Percentiles rank a stretch among this genome's conserved stretches.
These are phyloP conservation scores for Mycena amicta DNA, from an alignment of 768 basidiomycete genomes.

Conservation along the genomic window DNA sequence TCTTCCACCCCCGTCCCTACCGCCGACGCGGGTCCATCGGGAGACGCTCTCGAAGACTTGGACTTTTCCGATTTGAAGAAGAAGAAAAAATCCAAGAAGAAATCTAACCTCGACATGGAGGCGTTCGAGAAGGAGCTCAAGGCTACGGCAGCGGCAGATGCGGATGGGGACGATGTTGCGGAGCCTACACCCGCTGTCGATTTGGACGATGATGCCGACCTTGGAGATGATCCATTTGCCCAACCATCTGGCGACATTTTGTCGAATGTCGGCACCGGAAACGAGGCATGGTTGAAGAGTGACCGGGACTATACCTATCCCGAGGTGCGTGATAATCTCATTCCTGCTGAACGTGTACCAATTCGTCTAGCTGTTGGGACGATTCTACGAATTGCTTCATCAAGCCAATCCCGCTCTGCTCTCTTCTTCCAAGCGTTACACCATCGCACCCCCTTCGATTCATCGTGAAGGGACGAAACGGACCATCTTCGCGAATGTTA, in stretches of 20 bases:
- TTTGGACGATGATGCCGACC: constrained; percentile 77
- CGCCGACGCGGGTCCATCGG: constrained; percentile 40
- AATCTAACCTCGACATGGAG: constrained; percentile 85
- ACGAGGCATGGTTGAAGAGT: constrained; percentile 86
- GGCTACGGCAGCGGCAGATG: constrained; percentile 61
- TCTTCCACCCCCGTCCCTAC: constrained; percentile 61
- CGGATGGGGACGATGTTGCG: constrained; percentile 57
- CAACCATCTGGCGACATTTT: constrained; percentile 52
- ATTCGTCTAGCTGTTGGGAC: constrained; percentile 82
- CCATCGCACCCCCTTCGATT: constrained; percentile 93
- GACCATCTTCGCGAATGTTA: constrained; percentile 94
- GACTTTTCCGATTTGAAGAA: constrained; percentile 97
- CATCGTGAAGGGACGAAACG: constrained; percentile 97
- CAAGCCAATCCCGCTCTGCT: constrained; percentile 92
- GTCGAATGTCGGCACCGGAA: constrained; percentile 69
- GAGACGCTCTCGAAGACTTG: constrained; percentile 71
- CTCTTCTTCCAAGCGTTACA: constrained; percentile 88
- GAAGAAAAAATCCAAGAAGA: constrained; percentile 93
- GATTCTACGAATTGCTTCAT: constrained; percentile 90
- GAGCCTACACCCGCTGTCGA: constrained; percentile 65
- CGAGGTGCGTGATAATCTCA: constrained; percentile 64
- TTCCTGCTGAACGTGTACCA: no score
- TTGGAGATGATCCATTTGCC: constrained; percentile 89
- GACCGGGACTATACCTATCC: constrained; percentile 97
- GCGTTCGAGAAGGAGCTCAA: constrained; percentile 93